Evolutionary conservation across 495 filamentous ascomycete genomes (phyloP).

Genomic region (Xylaria scruposa): DNA sequence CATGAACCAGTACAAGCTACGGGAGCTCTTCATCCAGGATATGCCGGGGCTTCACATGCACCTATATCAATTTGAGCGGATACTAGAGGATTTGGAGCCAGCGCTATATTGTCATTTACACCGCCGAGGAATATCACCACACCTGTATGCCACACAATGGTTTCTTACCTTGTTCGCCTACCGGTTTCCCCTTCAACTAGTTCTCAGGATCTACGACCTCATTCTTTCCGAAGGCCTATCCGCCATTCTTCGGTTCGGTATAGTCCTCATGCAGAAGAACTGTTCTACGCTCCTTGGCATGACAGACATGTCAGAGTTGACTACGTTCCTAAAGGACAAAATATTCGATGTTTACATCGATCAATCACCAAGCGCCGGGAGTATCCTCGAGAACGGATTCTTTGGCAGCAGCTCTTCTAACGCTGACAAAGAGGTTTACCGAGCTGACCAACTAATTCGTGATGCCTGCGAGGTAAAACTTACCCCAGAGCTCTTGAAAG

Average conservation of each 20-base stretch:
- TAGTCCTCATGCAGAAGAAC: conserved; percentile 96
- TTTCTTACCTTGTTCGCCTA: conserved; percentile 99
- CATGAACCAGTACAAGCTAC: conserved; percentile 95
- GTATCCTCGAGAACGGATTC: conserved; percentile 94
- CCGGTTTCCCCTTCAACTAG: conserved; percentile 94
- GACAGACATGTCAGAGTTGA: conserved; percentile 88
- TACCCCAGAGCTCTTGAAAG: conserved; percentile 75
- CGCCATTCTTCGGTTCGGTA: conserved; percentile 89
- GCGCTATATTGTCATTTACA: conserved; percentile 94
- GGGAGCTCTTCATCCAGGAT: conserved; percentile 92
- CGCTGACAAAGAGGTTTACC: conserved; percentile 93
- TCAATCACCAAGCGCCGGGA: conserved; percentile 81
- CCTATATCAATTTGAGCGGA: conserved; percentile 92
- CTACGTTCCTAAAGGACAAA: conserved; percentile 88
- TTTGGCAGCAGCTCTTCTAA: conserved; percentile 86
- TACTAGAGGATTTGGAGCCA: conserved; percentile 93
- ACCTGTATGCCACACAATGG: conserved; percentile 98
- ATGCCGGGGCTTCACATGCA: conserved; percentile 96
- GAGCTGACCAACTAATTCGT: conserved; percentile 89
- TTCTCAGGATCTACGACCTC: conserved; percentile 95
- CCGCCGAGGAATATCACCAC: conserved; percentile 83
- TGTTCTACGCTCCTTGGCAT: conserved; percentile 76
- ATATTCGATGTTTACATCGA: conserved; percentile 98
- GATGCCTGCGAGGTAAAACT: conserved; percentile 93
- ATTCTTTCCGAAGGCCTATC: conserved; percentile 95